phyloP scores from a whole-genome alignment of 768 basidiomycete genomes.

The Coprinellus micaceus region DNA sequence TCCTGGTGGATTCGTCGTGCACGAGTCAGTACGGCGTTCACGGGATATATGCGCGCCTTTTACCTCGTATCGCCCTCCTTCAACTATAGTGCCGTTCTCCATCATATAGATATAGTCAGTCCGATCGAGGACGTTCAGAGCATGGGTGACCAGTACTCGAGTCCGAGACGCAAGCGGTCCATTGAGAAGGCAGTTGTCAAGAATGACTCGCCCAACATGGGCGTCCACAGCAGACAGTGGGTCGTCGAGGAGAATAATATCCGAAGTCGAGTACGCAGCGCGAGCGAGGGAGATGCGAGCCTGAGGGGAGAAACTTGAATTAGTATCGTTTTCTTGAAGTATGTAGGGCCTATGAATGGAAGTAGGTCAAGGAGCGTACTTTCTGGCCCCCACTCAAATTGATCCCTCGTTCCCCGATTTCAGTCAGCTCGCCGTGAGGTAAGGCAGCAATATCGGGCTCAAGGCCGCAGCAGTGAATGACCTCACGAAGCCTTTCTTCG shows the following conservation, averaged over 20 bases:
- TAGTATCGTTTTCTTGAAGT: too few relatives aligned
- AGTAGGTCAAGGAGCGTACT: constrained; percentile 17
- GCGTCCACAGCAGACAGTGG: constrained; percentile 71
- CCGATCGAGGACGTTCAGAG: constrained; percentile 45
- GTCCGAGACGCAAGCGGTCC: constrained; percentile 46
- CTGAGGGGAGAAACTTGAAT: constrained; percentile 28
- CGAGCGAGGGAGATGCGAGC: constrained; percentile 65
- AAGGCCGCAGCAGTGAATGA: constrained; percentile 63
- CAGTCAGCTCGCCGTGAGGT: constrained; percentile 60
- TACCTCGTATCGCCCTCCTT: constrained; percentile 52
- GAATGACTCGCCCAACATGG: constrained; percentile 57
- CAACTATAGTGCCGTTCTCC: constrained; percentile 46
- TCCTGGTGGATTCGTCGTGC: constrained; percentile 30
- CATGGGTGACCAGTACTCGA: constrained; percentile 51
- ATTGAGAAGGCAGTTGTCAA: constrained; percentile 49
- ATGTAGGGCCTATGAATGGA: too few relatives aligned
- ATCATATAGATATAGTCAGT: constrained; percentile 55
- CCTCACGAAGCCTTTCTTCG: constrained; percentile 50
- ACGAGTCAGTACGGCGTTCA: not conserved
- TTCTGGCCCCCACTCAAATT: constrained; percentile 57
- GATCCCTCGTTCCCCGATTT: constrained; percentile 69
- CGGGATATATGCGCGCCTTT: not conserved
- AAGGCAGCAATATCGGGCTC: constrained; percentile 68
- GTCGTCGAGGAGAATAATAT: constrained; percentile 71
- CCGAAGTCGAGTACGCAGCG: constrained; percentile 62